Evolutionary conservation across 192 early-diverging fungal species (phyloP), one percentile per base, ranked within the genome.

Genomic region (Kappamyces sp.): DNA sequence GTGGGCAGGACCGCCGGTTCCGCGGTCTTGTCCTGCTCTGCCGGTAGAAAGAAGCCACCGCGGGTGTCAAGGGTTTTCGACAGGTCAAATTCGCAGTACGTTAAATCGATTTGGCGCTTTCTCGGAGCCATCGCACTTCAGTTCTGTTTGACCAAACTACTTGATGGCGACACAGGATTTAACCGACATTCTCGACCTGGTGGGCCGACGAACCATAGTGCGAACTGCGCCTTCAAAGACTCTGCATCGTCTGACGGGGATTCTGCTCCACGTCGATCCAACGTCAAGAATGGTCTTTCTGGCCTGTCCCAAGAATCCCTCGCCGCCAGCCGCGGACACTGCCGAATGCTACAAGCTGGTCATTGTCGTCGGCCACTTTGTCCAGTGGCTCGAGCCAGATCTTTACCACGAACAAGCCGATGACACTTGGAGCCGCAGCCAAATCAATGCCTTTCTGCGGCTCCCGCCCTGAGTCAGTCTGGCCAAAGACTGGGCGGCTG

Each of bases 11-110:
- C 64, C 47, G 59, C 62, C 23, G 46, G 65, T 34, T 79, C 5
- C 39, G 46, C 35, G 37, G n/a, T 32, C 7, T 6, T 55, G 2
- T 57, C 62, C 0, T 64, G 61, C 2, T 67, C 63, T 1, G 88
- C 75, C 4, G 86, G 85, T 2, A 80, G 60, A 8, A 98, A 65
- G 69, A 93, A 98, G 33, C 95, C 95, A 5, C 89, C 95, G 35
- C 77, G 77, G 9, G 88, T 86, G 67, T 98, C 90, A 37, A 80
- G 80, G 85, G 93, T 90, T 8, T 82, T 84, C 40, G 78, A 82
- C 23, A 95, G 73, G 65, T 98, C 87, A 77, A 90, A 98, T 47
- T 98, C 95, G 78, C 74, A 59, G 31, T 59, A 59, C 13, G 46
- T 57, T 31, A 57, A 52, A 47, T 57, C 48, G 47, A 64, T 58